Evolutionary conservation across 2,329 filamentous ascomycete species (phyloP), one percentile per base, ranked within the genome.

Genomic region (Penicillium oxalicum): DNA sequence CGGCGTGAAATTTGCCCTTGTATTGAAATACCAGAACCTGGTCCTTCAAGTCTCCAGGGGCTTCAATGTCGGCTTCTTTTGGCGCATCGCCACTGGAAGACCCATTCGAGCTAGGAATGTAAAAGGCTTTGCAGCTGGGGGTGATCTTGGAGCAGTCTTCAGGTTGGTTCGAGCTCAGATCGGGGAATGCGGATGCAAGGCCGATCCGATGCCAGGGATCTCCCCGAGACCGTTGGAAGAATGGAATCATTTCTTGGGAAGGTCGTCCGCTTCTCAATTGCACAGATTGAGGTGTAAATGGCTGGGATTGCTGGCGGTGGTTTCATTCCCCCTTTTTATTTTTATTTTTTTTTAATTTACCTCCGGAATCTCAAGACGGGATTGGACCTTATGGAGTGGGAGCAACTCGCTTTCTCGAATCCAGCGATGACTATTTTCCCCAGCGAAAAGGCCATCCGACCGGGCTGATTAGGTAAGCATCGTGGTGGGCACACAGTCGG

Each of bases 11-110:
- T 50, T 78, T 81, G 3, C 78, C 80, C 44, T 75, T 77, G 58
- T 84, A 84, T 54, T 75, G 75, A 53, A 86, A 87, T 0, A 87
- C 74, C 13, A 87, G 71, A 0, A 87, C 80, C 58, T 87, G 83
- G 47, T 84, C 74, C 40, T 72, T 74, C 48, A 82, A 47, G 2
- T 72, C 67, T 3, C 65, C 63, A 1, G 59, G 66, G 72, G 73
- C 0, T 55, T 68, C 9, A 60, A 70, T 27, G 36, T 58, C 56
- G 38, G 56, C 56, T 44, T 61, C 52, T 2, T 54, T 44, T 66
- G 64, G 2, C 67, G 64, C 13, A 55, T 64, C 36, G 12, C 44
- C 9, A 12, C 45, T 48, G 1, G 46, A 29, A 2, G 40, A 45
- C 9, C 33, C 48, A 13, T 73, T 66, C 9, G 64, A 63, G 37